Base-by-base conservation (phyloP, 1,139 yeast species). In the Magnusiomyces suaveolens region DNA sequence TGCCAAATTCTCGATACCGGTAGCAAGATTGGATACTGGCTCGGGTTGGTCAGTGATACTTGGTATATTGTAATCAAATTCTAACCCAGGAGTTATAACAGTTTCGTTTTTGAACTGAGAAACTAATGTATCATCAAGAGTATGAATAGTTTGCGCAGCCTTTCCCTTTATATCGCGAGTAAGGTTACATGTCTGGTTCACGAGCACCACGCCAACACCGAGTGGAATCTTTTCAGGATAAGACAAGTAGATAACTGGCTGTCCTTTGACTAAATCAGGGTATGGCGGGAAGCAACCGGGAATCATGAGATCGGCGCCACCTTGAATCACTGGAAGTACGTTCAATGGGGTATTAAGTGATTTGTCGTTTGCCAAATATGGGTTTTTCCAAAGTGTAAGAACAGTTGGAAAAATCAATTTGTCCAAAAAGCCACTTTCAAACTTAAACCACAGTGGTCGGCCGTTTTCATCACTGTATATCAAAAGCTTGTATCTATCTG, bases 291-390 rank as follows among this genome's bases (percentile, higher is more conserved):
- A 74, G 1, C 92, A 81, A 0, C 98, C 98, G 0, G 96, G 94
- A 39, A 87, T 74, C 97, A 92, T 90, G 62, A 92, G 74, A 66
- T 90, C 84, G 0, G 97, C 97, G 8, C 97, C 97, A 57, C 79
- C 81, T 41, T 75, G 72, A 32, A 89, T 69, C 20, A 74, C 72
- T 55, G 79, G 79, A 21, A 90, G 75, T 1, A 92, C 96, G 62
- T 77, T 80, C 14, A 80, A 80, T 65, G 87, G 92, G 0, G 97
- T 90, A 54, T 72, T 69, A 2, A 90, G 78, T 1, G 76, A 66
- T 0, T 95, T 95, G 4, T 29, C 50, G 24, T 29, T 47, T 29
- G 87, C 62, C 10, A 88, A 57, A 58, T 71, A 77, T 0, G 92
- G 89, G 47, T 79, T 76, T 36, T 75, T 74, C 95, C 96, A 87